phyloP scores from a whole-genome alignment of 2,329 filamentous ascomycete genomes.

The Pyricularia sp. region DNA sequence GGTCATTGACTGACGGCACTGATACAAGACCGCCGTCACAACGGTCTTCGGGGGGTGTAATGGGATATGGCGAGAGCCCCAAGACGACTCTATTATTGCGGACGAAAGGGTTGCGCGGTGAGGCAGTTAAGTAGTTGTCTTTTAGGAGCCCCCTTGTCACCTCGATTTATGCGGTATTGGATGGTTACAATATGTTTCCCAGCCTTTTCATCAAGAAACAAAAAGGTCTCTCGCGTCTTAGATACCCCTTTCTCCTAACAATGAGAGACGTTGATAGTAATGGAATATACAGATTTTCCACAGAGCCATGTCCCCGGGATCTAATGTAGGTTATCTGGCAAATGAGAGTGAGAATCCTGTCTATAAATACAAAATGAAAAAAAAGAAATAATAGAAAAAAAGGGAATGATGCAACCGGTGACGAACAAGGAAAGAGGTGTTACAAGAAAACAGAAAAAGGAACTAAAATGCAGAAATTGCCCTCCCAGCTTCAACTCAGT shows the following conservation, averaged over 20 bases:
- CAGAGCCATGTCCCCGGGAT: neutral
- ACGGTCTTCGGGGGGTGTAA: neutral
- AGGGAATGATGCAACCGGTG: neutral
- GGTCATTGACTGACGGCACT: constrained; percentile 18
- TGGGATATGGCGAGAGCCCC: neutral
- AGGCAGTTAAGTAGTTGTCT: neutral
- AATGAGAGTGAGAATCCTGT: neutral
- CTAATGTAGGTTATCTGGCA: neutral
- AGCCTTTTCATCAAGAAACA: neutral
- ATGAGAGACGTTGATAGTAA: neutral
- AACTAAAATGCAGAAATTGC: neutral
- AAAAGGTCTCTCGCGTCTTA: neutral
- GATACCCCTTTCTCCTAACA: neutral
- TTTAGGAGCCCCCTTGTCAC: neutral
- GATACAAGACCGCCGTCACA: neutral
- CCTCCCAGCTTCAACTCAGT: neutral
- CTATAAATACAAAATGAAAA: too few species aligned
- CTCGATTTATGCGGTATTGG: neutral
- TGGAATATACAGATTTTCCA: neutral
- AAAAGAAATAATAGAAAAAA: too few species aligned
- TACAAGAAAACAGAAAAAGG: neutral
- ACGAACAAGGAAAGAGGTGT: neutral
- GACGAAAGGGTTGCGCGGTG: neutral
- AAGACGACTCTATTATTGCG: neutral
- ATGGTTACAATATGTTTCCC: neutral